Evolutionary conservation across 2,329 filamentous ascomycete species (phyloP), one percentile per base, ranked within the genome.

Genomic region (Teratosphaeria destructans): DNA sequence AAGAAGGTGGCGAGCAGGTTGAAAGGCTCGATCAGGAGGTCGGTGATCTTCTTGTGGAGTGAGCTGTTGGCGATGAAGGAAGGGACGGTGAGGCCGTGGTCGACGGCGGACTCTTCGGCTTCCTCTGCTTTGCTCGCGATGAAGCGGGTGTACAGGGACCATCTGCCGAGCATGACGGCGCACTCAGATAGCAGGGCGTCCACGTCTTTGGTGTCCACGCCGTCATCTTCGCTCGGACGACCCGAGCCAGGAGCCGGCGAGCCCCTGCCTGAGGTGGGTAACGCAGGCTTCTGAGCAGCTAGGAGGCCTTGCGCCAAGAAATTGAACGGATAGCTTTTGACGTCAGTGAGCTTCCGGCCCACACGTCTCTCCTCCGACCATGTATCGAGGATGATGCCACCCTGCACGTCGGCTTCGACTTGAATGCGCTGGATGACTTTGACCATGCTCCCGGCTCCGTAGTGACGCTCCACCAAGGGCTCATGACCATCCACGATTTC

Each of bases 311-410:
- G 92, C 0, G 97, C 92, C 53, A 99, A 78, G 71, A 99, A 99
- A 0, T 92, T 96, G 73, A 96, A 99, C 0, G 94, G 92, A 71
- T 99, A 99, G 59, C 92, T 96, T 76, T 95, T 97, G 73, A 96
- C 90, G 69, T 99, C 94, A 2, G 89, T 97, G 62, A 99, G 79
- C 70, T 88, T 90, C 67, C 93, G 84, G 70, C 93, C 89, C 55
- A 99, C 84, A 61, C 80, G 83, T 61, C 91, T 83, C 70, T 97
- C 93, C 64, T 99, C 94, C 59, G 86, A 87, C 91, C 94, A 99
- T 0, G 92, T 94, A 72, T 99, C 94, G 57, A 99, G 79, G 60
- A 99, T 86, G 66, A 97, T 96, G 64, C 94, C 94, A 23, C 92
- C 94, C 75, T 99, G 94, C 1, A 96, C 87, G 74, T 99, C 94